Base-by-base conservation (phyloP, 1,284 basidiomycete genomes). In the Leccinum subspadiceum region DNA sequence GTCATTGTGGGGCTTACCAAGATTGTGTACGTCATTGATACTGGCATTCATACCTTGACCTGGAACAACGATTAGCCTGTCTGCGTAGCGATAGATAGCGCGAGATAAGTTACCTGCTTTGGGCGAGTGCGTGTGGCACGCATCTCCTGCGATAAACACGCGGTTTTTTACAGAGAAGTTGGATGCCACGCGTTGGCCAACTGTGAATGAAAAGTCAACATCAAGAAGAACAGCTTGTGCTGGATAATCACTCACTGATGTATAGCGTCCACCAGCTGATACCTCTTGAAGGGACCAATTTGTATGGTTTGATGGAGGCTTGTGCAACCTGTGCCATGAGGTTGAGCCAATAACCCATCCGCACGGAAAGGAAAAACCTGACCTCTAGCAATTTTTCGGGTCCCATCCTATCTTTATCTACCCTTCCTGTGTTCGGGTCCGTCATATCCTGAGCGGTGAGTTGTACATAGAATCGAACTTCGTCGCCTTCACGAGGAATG, bases 11-110 rank as follows among this genome's bases (percentile, higher is more conserved):
- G 12, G 17, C 59, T 52, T 54, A 72, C 68, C 64, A 71, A 75
- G 68, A 51, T 82, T 80, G 66, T 78, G 80, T 4, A 77, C 70
- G 58, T 83, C 81, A 62, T 80, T 81, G 75, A 83, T 81, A 33
- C 78, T 78, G 5, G 86, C 86, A 62, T 90, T 90, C 89, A 90
- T 90, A 4, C 87, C 87, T 69, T 87, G 81, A 7, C 83, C 82
- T 84, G 26, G n/a, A 48, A 51, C 10, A 60, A 46, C 9, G 35
- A 46, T 65, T 17, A 64, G 51, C 41, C 8, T 31, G 5, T 44
- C 20, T 9, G 24, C 9, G 4, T 2, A 52, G 17, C 3, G 15
- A 35, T 12, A 2, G 6, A 52, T 15, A 1, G 13, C 20, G 29
- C 15, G 12, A n/a, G 22, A 56, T 22, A 49, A 57, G 39, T 63